Evolutionary conservation across 108 stramenopile species (phyloP).

Genomic region (Cyclotella atomus): DNA sequence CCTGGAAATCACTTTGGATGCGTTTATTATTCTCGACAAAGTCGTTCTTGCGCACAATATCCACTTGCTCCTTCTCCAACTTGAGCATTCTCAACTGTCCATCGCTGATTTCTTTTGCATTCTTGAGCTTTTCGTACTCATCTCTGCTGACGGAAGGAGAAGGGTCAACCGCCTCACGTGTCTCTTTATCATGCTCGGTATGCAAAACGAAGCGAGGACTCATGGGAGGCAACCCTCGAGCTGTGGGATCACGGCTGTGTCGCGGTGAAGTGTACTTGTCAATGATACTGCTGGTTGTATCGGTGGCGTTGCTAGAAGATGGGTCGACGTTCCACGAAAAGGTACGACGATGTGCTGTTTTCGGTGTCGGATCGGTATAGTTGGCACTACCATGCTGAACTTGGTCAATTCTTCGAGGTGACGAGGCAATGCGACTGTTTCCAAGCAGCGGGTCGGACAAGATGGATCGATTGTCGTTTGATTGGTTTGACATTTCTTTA

Average conservation of each 20-base stretch:
- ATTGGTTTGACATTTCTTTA: background rate
- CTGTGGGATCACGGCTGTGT: background rate
- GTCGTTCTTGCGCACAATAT: background rate
- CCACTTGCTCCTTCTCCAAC: slow-evolving; percentile 10
- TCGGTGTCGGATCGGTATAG: background rate
- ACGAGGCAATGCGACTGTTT: background rate
- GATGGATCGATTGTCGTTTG: slow-evolving; percentile 15
- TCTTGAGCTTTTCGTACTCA: slow-evolving; percentile 1
- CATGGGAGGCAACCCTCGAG: slow-evolving; percentile 16
- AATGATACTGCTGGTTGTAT: background rate
- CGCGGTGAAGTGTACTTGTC: background rate
- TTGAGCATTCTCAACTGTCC: background rate
- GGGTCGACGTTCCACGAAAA: slow-evolving; percentile 20
- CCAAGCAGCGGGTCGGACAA: background rate
- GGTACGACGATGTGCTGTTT: background rate
- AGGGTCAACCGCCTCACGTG: background rate
- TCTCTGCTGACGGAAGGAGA: background rate
- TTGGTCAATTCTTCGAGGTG: background rate
- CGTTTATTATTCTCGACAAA: background rate
- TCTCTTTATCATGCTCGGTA: background rate
- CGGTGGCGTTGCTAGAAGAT: background rate
- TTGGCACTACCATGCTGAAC: background rate
- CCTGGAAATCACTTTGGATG: background rate
- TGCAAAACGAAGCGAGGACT: slow-evolving; percentile 1
- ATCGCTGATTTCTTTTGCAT: background rate